Conservation (phyloP, 2,329 filamentous ascomycete genomes). For the Fusarium piperis region DNA sequence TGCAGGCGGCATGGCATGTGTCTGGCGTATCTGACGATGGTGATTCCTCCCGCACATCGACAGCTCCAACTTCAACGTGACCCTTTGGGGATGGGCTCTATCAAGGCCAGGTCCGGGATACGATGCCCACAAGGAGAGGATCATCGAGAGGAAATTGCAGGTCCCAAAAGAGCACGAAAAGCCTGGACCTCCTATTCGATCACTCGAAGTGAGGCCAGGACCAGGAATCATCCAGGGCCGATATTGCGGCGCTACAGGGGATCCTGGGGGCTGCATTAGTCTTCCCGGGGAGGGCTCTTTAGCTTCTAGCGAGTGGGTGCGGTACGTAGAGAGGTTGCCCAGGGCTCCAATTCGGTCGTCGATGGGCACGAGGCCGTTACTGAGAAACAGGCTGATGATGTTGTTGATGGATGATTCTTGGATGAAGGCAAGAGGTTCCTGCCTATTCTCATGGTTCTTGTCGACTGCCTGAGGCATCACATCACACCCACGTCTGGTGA, state of each 20-base stretch:
- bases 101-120: neutral
- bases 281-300: slow-evolving; percentile 35
- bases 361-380: neutral
- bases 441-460: neutral
- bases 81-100: slow-evolving; percentile 5
- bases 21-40: slow-evolving; percentile 2
- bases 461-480: neutral
- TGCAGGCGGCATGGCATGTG: neutral
- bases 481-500: neutral
- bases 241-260: slow-evolving; percentile 31
- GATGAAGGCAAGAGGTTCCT: neutral
- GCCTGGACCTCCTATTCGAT: slow-evolving; percentile 31
- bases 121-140: slow-evolving; percentile 24
- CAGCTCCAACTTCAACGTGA: slow-evolving; percentile 21
- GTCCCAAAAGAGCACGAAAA: slow-evolving; percentile 14
- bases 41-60: slow-evolving; percentile 19
- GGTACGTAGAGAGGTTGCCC: neutral
- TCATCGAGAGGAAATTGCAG: slow-evolving; percentile 41
- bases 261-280: slow-evolving; percentile 28
- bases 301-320: slow-evolving; percentile 10
- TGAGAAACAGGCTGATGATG: neutral
- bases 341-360: neutral
- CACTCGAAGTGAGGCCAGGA: slow-evolving; percentile 8
- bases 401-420: slow-evolving; percentile 16
- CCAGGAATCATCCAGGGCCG: slow-evolving; percentile 28